phyloP scores from a whole-genome alignment of 2,329 filamentous ascomycete species.

The Juglanconis oblonga region DNA sequence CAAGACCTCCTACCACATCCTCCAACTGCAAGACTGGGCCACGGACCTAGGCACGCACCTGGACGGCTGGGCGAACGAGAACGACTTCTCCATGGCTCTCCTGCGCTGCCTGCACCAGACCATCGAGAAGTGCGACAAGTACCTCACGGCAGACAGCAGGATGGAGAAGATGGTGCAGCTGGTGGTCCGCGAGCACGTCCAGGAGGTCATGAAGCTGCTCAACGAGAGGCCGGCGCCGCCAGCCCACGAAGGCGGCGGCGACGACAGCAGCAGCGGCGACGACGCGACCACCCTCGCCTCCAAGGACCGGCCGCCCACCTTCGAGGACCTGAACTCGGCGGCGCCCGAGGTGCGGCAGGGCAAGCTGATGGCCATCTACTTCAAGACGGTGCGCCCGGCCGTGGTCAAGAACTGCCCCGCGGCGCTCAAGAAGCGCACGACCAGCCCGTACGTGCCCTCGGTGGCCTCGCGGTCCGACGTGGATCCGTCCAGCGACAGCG shows the following conservation, averaged over 20 bases:
- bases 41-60: conserved; percentile 15
- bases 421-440: conserved; percentile 25
- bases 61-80: conserved; percentile 6
- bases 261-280: conserved; percentile 7
- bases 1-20: conserved; percentile 12
- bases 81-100: conserved; percentile 30
- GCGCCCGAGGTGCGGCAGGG: conserved; percentile 47
- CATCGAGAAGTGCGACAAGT: conserved; percentile 40
- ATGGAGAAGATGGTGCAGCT: conserved; percentile 39
- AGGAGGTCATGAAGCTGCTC: conserved; percentile 44
- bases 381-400: conserved; percentile 38
- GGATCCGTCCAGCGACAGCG: conserved; percentile 15
- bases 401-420: conserved; percentile 35
- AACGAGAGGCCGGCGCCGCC: conserved; percentile 33
- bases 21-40: conserved; percentile 10
- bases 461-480: conserved; percentile 10
- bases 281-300: conserved; percentile 10
- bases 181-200: conserved; percentile 48
- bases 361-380: conserved; percentile 52
- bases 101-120: conserved; percentile 39
- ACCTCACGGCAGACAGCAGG: conserved; percentile 28
- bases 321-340: conserved; percentile 45
- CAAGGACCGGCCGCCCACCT: conserved; percentile 22
- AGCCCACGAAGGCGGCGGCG: conserved; percentile 11
- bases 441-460: conserved; percentile 21